These are phyloP conservation scores for Debaryomyces maramus DNA, from an alignment of 805 yeast genomes.

Conservation along the genomic window DNA sequence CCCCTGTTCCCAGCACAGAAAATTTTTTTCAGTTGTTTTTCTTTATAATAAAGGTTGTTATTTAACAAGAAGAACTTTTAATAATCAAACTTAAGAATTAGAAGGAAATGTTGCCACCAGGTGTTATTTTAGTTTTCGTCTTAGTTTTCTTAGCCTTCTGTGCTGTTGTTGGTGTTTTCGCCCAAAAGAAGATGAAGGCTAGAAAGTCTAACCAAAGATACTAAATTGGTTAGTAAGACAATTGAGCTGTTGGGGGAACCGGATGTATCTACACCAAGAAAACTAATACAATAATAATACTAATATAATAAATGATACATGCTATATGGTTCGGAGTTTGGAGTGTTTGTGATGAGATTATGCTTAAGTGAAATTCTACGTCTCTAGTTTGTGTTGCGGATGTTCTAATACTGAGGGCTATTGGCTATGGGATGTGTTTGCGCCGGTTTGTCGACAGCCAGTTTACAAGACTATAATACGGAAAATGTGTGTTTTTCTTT, in stretches of 20 bases:
- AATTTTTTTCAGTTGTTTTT: slow-evolving; percentile 3
- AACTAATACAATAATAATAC: not conserved
- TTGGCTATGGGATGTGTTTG: not conserved
- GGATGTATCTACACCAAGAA: not conserved
- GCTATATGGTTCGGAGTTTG: not conserved
- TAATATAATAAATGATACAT: slow-evolving; percentile 1
- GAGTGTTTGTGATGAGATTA: slow-evolving; percentile 5
- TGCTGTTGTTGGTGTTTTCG: slow-evolving; percentile 36
- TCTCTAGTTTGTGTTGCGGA: not conserved
- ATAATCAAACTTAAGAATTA: slow-evolving; percentile 16
- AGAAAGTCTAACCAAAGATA: slow-evolving; percentile 45
- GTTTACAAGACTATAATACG: slow-evolving; percentile 12
- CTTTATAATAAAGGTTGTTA: slow-evolving; percentile 5
- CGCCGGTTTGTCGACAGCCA: not conserved
- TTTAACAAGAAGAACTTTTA: slow-evolving; percentile 2
- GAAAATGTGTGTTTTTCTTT: slow-evolving; percentile 7
- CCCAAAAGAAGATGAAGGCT: slow-evolving; percentile 43
- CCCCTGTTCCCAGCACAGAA: slow-evolving; percentile 5
- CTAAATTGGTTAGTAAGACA: slow-evolving; percentile 15
- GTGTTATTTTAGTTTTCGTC: slow-evolving; percentile 70
- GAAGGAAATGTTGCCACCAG: slow-evolving; percentile 61
- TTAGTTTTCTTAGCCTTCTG: slow-evolving; percentile 50
- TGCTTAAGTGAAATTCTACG: slow-evolving; percentile 14
- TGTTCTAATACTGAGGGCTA: not conserved
- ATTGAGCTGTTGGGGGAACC: not conserved